Evolutionary conservation across 768 basidiomycete genomes (phyloP), one percentile per base, ranked within the genome.

Genomic region (Auricularia cornea): DNA sequence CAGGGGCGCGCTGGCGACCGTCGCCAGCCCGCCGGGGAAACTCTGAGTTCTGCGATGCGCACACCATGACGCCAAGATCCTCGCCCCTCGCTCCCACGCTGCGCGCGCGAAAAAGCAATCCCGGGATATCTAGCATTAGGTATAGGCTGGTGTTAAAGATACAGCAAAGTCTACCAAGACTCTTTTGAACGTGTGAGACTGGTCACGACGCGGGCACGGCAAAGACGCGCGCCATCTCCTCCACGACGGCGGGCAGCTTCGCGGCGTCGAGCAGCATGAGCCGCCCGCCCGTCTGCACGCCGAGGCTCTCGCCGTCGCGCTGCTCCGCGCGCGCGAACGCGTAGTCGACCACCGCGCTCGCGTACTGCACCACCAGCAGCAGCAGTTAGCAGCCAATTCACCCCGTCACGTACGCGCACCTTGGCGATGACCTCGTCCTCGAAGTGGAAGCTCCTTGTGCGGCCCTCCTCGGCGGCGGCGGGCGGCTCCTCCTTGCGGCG

Each of bases 361-460:
- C 81, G 61, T 80, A 72, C 84, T 89, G 68, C 16, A 23, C 10
- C 16, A 28, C 32, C 26, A 28, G 54, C 35, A 3, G 62, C 26
- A 54, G 23, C 62, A 28, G 33, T 48, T 44, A 4, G 41, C 62
- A 35, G 64, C 35, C 16, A 26, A 62, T 51, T 56, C n/a, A 59
- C 16, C 33, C n/a, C n/a, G n/a, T n/a, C n/a, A n/a, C n/a, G n/a
- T n/a, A n/a, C 44, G 66, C 83, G 54, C 60, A 90, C 92, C 77
- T 84, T 74, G 62, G 82, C 80, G 60, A 94, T 84, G 48, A 78
- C 78, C 48, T 87, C 86, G 72, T 97, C 94, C 72, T 97, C 95
- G 0, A 89, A 87, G 70, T 97, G 94, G 76, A 91, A 96, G 2
- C 84, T 76, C 69, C 87, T 89, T 4, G 85, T 76, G 0, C 86